Evolutionary conservation across 2,329 filamentous ascomycete species (phyloP).

Genomic region (Magnaporthales sp.): DNA sequence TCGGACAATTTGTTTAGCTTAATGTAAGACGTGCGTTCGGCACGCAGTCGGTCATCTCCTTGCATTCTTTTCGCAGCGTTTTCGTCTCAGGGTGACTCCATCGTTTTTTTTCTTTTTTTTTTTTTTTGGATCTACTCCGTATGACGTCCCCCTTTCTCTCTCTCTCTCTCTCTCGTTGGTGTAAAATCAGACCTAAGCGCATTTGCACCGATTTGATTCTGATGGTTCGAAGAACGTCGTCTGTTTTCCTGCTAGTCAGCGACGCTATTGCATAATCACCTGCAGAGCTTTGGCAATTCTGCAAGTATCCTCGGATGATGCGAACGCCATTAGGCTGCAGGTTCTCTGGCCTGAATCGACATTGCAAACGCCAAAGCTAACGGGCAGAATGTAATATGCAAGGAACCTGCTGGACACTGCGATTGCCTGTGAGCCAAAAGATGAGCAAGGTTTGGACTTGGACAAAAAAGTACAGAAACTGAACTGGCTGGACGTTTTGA

Average conservation of each 20-base stretch:
- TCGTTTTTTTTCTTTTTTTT: not conserved
- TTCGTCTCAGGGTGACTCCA: not conserved
- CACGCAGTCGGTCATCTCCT: not conserved
- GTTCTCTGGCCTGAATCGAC: not conserved
- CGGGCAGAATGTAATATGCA: not conserved
- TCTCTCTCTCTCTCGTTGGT: not conserved
- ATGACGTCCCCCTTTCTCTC: not conserved
- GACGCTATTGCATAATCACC: not conserved
- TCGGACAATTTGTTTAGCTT: not conserved
- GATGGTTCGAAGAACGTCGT: not conserved
- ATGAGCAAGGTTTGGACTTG: not conserved
- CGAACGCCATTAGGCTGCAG: not conserved
- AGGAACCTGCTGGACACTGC: too few relatives aligned
- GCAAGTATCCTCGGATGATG: not conserved
- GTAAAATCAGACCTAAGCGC: not conserved
- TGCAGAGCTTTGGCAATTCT: not conserved
- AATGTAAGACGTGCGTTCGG: not conserved
- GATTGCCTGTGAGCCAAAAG: not conserved
- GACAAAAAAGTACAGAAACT: not conserved
- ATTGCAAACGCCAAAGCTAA: not conserved
- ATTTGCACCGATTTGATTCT: not conserved
- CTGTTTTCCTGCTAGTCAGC: not conserved
- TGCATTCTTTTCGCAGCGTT: slow-evolving; percentile 1
- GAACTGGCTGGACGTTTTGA: not conserved
- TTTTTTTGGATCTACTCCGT: not conserved